phyloP scores from a whole-genome alignment of 2,329 filamentous ascomycete species.

The Ophiostoma ips region DNA sequence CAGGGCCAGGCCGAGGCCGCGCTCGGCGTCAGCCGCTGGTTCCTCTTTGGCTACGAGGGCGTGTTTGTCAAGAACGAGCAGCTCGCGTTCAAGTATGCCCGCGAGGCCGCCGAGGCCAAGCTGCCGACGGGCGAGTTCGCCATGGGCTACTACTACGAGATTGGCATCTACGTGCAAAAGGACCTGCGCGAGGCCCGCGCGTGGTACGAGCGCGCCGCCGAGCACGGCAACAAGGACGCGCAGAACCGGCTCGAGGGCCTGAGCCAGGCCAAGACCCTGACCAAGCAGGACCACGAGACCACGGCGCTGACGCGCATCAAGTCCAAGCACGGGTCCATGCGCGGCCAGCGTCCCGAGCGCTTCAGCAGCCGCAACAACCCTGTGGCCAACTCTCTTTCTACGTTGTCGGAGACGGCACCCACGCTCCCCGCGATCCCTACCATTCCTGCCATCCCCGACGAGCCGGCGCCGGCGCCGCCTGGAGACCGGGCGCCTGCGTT shows the following conservation, averaged over 20 bases:
- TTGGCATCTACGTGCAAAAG: slow-evolving; percentile 81
- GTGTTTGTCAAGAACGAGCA: slow-evolving; percentile 93
- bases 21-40: slow-evolving; percentile 96
- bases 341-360: slow-evolving; percentile 45
- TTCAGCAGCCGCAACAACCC: slow-evolving; percentile 30
- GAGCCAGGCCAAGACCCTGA: slow-evolving; percentile 67
- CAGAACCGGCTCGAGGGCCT: slow-evolving; percentile 70
- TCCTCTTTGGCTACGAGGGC: slow-evolving; percentile 85
- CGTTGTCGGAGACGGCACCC: slow-evolving; percentile 30
- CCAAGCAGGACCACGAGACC: slow-evolving; percentile 84
- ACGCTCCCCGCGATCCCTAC: slow-evolving; percentile 18
- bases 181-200: slow-evolving; percentile 67
- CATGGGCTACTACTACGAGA: slow-evolving; percentile 93
- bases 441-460: slow-evolving; percentile 15
- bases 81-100: slow-evolving; percentile 79
- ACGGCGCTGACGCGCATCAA: slow-evolving; percentile 82
- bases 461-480: slow-evolving; percentile 16
- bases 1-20: slow-evolving; percentile 91
- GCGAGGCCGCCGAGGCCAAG: slow-evolving; percentile 68
- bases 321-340: slow-evolving; percentile 58
- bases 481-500: slow-evolving; percentile 33
- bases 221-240: slow-evolving; percentile 86
- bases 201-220: slow-evolving; percentile 85
- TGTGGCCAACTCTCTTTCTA: slow-evolving; percentile 28
- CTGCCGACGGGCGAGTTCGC: slow-evolving; percentile 90